Percentiles rank a stretch among this genome's conserved stretches.
Evolutionary conservation across 805 yeast species (phyloP).

Genomic region (Candida pini): DNA sequence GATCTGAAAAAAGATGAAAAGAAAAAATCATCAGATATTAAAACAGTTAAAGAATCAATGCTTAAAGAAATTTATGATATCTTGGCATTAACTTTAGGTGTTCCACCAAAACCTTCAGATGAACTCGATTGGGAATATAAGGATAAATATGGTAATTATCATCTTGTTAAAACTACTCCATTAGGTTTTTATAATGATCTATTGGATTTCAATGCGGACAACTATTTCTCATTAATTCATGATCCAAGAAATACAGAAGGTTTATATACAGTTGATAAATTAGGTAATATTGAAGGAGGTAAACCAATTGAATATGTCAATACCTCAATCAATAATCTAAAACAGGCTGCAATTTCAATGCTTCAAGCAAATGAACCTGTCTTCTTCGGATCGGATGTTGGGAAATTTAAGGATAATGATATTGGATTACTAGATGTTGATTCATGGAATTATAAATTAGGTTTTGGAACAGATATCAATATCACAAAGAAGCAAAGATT

Average conservation of each 20-base stretch:
- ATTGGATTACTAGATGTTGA: constrained; percentile 69
- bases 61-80: constrained; percentile 62
- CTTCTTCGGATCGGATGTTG: constrained; percentile 85
- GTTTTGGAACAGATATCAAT: constrained; percentile 37
- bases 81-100: constrained; percentile 65
- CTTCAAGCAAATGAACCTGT: constrained; percentile 72
- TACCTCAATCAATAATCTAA: constrained; percentile 52
- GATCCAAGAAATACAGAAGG: constrained; percentile 77
- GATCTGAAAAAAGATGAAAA: constrained; percentile 38
- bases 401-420: constrained; percentile 57
- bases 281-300: constrained; percentile 72
- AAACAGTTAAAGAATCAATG: constrained; percentile 31
- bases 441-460: constrained; percentile 62
- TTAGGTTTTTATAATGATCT: constrained; percentile 54
- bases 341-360: constrained; percentile 61
- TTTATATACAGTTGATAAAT: constrained; percentile 67
- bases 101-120: constrained; percentile 71
- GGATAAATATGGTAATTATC: constrained; percentile 63
- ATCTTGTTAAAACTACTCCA: constrained; percentile 55
- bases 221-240: constrained; percentile 63
- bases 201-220: constrained; percentile 45
- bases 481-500: constrained; percentile 31
- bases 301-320: constrained; percentile 72
- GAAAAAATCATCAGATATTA: constrained; percentile 29
- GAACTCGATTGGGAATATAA: constrained; percentile 67